A percentile compares a stretch with the other conserved stretches of the same genome.
These are phyloP conservation scores for Grosmannia serpens DNA, from an alignment of 2,329 filamentous ascomycete genomes.

Conservation along the genomic window DNA sequence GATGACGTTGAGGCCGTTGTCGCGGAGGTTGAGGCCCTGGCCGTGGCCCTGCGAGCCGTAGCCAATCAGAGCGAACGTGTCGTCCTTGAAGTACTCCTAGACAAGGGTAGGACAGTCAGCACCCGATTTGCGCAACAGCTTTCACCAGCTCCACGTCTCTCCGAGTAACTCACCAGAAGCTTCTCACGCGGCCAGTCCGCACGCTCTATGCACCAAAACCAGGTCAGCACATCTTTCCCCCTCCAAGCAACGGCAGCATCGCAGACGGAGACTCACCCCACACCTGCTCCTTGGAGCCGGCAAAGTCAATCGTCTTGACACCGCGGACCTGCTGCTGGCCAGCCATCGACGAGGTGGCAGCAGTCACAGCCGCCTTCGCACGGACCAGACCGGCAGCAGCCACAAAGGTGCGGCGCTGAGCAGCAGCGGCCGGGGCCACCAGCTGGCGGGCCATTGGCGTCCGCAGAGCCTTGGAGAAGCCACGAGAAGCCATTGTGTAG, in stretches of 20 bases:
- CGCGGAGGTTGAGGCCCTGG: conserved; percentile 97
- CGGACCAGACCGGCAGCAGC: conserved; percentile 46
- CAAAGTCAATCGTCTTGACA: conserved; percentile 98
- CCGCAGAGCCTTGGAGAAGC: conserved; percentile 57
- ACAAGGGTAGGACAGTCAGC: background rate
- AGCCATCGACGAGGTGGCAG: conserved; percentile 17
- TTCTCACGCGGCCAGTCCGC: conserved; percentile 98
- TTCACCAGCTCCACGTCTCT: background rate
- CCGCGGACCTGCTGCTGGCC: conserved; percentile 61
- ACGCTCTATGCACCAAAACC: conserved; percentile 55
- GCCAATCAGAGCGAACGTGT: conserved; percentile 96
- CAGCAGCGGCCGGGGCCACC: conserved; percentile 44
- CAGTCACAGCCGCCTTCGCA: conserved; percentile 39
- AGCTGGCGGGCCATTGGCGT: conserved; percentile 53
- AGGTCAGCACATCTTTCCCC: background rate
- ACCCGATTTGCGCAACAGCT: background rate
- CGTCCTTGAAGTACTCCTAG: conserved; percentile 99
- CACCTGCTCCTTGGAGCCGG: conserved; percentile 86
- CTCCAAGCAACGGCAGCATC: background rate
- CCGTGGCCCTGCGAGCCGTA: conserved; percentile 98
- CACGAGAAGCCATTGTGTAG: conserved; percentile 63
- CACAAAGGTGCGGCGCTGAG: conserved; percentile 52
- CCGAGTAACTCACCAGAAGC: conserved; percentile 62
- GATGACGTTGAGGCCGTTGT: conserved; percentile 99
- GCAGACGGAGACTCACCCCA: conserved; percentile 55